Evolutionary conservation across 306 rosid genomes (phyloP).

Genomic region (Acacia crassicarpa): DNA sequence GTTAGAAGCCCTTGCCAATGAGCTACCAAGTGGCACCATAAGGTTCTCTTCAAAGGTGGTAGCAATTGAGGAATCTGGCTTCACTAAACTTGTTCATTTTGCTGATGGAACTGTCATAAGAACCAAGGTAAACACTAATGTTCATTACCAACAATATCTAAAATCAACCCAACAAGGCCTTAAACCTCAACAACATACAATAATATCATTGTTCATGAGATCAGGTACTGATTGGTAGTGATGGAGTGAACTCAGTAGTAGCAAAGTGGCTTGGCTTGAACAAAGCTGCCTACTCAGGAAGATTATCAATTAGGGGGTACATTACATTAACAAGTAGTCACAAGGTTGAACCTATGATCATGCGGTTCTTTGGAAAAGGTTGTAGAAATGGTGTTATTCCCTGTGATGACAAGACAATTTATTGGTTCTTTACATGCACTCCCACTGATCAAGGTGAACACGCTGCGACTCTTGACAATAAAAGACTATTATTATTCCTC

Average conservation of each 20-base stretch:
- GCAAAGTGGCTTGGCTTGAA: conserved; percentile 74
- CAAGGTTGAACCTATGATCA: conserved; percentile 35
- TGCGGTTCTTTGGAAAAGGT: conserved; percentile 59
- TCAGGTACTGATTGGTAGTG: conserved; percentile 76
- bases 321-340: conserved; percentile 30
- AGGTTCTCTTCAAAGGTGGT: conserved; percentile 72
- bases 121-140: conserved; percentile 49
- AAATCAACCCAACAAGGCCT: neutral
- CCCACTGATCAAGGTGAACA: conserved; percentile 58
- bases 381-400: conserved; percentile 55
- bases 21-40: conserved; percentile 68
- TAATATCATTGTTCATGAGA: neutral
- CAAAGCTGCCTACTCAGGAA: conserved; percentile 42
- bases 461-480: neutral
- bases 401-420: conserved; percentile 42
- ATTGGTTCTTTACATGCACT: conserved; percentile 67
- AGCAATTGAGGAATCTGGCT: conserved; percentile 62
- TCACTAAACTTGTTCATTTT: conserved; percentile 65
- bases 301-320: conserved; percentile 60
- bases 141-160: neutral
- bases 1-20: conserved; percentile 64
- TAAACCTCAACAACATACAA: neutral
- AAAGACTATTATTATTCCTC: neutral
- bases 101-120: conserved; percentile 60
- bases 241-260: conserved; percentile 81